Evolutionary conservation across 225 moss, liverwort and hornwort genomes (phyloP), one percentile per base, ranked within the genome.

Genomic region (Polytrichum commune): DNA sequence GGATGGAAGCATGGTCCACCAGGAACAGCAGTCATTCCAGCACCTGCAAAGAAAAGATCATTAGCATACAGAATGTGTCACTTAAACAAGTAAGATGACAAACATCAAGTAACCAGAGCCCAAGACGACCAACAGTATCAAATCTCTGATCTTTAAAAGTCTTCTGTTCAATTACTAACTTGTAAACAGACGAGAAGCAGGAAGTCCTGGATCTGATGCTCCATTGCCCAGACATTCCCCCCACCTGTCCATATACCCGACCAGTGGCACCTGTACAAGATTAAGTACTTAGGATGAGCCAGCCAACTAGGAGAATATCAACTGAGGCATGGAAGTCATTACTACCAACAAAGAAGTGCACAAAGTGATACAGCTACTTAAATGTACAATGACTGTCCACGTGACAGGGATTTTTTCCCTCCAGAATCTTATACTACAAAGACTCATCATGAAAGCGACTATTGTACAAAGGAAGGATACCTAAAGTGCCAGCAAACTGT

Each of bases 401-500:
- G 1, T 35, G 35, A 35, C 35, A 35, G 9, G 9, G 10, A 9
- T 35, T 2, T 35, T 35, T 9, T 9, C 35, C 9, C 35, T 35
- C 35, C 8, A 35, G 35, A 35, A 35, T 35, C 35, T 10, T 35
- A 2, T 2, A 35, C 35, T 35, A 35, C 9, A 9, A 35, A 8
- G 35, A 9, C 9, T 9, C 9, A 58, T 58, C n/a, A 23, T 58
- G 8, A 58, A n/a, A 58, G n/a, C 5, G 1, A 19, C 20, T 1
- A n/a, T 19, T 58, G 23, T n/a, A 8, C 19, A 1, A 58, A 19
- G 57, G 23, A 58, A 58, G 8, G 23, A 58, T 23, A 87, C 87
- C 92, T 80, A 89, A 81, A 38, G 94, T 80, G 71, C 90, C 79
- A 56, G 84, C 86, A 33, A 94, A 86, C 79, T 96, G 90, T 73